phyloP scores from a whole-genome alignment of 257 asterid species.

The Ehretia macrophylla region DNA sequence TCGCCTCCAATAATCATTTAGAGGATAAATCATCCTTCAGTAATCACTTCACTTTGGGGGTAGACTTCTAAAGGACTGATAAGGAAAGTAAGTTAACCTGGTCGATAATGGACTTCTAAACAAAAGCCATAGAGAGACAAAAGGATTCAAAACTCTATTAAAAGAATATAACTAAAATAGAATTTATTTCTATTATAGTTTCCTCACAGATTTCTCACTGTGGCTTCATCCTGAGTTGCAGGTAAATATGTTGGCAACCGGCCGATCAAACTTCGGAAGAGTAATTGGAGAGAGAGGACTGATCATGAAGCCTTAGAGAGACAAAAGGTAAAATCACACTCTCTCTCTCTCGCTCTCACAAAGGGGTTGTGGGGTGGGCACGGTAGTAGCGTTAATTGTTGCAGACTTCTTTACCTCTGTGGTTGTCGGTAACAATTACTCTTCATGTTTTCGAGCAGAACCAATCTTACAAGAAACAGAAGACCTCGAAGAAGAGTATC shows the following conservation, averaged over 20 bases:
- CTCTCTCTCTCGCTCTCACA: background rate
- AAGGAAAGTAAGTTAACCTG: too few species aligned
- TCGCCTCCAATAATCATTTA: too few species aligned
- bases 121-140: too few species aligned
- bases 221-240: slow-evolving; percentile 15
- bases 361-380: slow-evolving; percentile 46
- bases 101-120: too few species aligned
- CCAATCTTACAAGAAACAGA: slow-evolving; percentile 55
- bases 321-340: slow-evolving; percentile 51
- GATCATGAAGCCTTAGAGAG: slow-evolving; percentile 60
- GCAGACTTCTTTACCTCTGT: background rate
- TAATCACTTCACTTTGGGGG: too few species aligned
- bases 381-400: background rate
- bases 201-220: too few species aligned
- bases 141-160: too few species aligned
- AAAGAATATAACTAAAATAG: too few species aligned
- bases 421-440: background rate
- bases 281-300: slow-evolving; percentile 90
- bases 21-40: too few species aligned
- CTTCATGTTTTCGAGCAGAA: slow-evolving; percentile 37
- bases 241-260: slow-evolving; percentile 95
- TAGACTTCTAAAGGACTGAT: too few species aligned
- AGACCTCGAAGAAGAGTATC: slow-evolving; percentile 51
- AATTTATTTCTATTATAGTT: too few species aligned
- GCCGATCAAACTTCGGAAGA: slow-evolving; percentile 91